phyloP scores from a whole-genome alignment of 495 filamentous ascomycete genomes.

The Aspergillus asperescens region DNA sequence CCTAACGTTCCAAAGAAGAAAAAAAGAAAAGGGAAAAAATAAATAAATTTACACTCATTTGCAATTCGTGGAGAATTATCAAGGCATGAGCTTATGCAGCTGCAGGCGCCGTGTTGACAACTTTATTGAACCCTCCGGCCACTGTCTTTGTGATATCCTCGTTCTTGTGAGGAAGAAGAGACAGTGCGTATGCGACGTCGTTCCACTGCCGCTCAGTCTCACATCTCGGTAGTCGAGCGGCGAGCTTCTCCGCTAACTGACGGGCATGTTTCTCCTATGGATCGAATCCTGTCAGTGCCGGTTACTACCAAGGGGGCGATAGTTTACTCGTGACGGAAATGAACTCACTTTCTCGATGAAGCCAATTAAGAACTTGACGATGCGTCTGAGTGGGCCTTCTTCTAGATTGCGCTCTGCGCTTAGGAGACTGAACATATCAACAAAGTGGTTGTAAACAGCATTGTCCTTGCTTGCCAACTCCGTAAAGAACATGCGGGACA shows the following conservation, averaged over 20 bases:
- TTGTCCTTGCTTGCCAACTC: slow-evolving; percentile 97
- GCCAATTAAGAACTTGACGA: slow-evolving; percentile 85
- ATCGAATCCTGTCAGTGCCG: slow-evolving; percentile 1
- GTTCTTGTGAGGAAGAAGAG: slow-evolving; percentile 90
- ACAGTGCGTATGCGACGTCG: slow-evolving; percentile 88
- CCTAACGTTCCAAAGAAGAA: background rate
- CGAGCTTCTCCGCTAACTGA: slow-evolving; percentile 88
- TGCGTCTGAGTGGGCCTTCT: slow-evolving; percentile 75
- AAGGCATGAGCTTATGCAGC: slow-evolving; percentile 27
- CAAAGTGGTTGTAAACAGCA: slow-evolving; percentile 98
- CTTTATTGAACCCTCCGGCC: slow-evolving; percentile 69
- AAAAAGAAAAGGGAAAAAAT: background rate
- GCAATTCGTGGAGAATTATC: background rate
- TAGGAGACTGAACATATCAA: slow-evolving; percentile 95
- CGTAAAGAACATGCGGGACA: slow-evolving; percentile 97
- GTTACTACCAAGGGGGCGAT: background rate
- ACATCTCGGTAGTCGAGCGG: slow-evolving; percentile 77
- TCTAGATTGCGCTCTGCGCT: slow-evolving; percentile 76
- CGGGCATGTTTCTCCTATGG: slow-evolving; percentile 93
- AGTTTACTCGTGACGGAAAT: background rate
- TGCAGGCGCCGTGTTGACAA: slow-evolving; percentile 60
- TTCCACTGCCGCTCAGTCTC: slow-evolving; percentile 95
- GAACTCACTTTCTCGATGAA: slow-evolving; percentile 90
- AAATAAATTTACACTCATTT: background rate
- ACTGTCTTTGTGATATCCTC: slow-evolving; percentile 90